phyloP scores from a whole-genome alignment of 2,329 filamentous ascomycete genomes.

The Akanthomyces muscarius region DNA sequence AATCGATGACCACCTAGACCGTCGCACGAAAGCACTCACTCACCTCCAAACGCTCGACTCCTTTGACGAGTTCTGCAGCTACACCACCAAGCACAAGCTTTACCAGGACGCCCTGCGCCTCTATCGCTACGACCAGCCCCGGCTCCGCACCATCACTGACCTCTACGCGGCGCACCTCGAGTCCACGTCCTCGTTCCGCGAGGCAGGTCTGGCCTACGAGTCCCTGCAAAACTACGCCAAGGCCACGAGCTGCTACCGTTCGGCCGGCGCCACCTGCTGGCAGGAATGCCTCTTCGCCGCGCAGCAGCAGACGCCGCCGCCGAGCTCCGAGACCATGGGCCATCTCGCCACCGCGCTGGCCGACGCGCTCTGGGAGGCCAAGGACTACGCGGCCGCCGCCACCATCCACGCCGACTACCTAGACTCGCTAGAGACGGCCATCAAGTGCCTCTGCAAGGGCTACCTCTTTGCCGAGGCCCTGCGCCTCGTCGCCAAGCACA shows the following conservation, averaged over 20 bases:
- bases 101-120: slow-evolving; percentile 74
- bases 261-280: slow-evolving; percentile 74
- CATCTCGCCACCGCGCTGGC: slow-evolving; percentile 71
- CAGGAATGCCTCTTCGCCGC: slow-evolving; percentile 83
- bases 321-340: slow-evolving; percentile 56
- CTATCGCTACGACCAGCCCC: slow-evolving; percentile 74
- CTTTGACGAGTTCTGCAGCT: slow-evolving; percentile 74
- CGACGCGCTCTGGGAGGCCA: slow-evolving; percentile 75
- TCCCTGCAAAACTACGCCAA: slow-evolving; percentile 70
- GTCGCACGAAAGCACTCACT: slow-evolving; percentile 69
- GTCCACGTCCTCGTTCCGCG: slow-evolving; percentile 70
- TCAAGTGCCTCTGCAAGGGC: slow-evolving; percentile 78
- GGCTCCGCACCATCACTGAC: slow-evolving; percentile 64
- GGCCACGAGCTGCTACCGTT: slow-evolving; percentile 79
- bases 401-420: slow-evolving; percentile 81
- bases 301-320: slow-evolving; percentile 57
- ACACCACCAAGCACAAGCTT: slow-evolving; percentile 73
- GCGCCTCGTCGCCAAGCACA: slow-evolving; percentile 63
- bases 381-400: slow-evolving; percentile 77
- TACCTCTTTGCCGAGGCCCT: slow-evolving; percentile 87
- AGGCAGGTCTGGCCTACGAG: slow-evolving; percentile 88
- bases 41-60: slow-evolving; percentile 70
- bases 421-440: slow-evolving; percentile 63
- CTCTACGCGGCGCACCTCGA: slow-evolving; percentile 78
- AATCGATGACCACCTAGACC: slow-evolving; percentile 83